phyloP scores from a whole-genome alignment of 495 filamentous ascomycete species.

The Penicillium argentinense region DNA sequence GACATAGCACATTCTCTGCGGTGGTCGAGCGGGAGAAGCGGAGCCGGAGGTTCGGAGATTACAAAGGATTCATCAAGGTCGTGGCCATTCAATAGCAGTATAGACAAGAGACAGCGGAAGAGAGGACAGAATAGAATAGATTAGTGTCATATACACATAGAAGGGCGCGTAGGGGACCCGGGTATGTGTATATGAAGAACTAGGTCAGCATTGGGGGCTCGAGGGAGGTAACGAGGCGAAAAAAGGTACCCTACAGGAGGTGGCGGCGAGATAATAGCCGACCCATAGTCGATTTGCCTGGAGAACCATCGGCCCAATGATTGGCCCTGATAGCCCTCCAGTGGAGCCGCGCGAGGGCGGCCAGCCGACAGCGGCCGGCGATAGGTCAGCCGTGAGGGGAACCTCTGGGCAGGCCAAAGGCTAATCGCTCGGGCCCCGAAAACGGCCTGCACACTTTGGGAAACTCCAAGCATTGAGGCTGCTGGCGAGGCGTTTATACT shows the following conservation, averaged over 20 bases:
- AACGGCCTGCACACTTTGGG: background rate
- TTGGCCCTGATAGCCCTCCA: no score
- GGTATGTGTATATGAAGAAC: background rate
- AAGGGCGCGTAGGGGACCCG: no score
- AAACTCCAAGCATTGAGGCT: no score
- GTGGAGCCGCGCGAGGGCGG: conserved; percentile 3
- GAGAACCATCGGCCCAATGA: conserved; percentile 3
- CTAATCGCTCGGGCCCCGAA: conserved; percentile 4
- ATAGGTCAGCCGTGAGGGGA: conserved; percentile 5
- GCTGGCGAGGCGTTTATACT: no score
- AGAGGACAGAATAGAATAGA: background rate
- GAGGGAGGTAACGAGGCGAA: background rate
- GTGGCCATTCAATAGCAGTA: background rate
- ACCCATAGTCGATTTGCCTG: background rate
- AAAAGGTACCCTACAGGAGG: conserved; percentile 1
- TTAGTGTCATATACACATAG: background rate
- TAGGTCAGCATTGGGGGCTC: background rate
- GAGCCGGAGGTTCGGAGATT: conserved; percentile 3
- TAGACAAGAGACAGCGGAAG: background rate
- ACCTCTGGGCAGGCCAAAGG: conserved; percentile 5
- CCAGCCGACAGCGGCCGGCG: background rate
- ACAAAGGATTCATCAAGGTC: conserved; percentile 2
- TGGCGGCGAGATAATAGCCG: conserved; percentile 5
- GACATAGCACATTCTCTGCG: conserved; percentile 27
- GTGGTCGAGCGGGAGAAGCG: background rate